phyloP scores from a whole-genome alignment of 371 early-diverging fungal species.

The Apophysomyces elegans region DNA sequence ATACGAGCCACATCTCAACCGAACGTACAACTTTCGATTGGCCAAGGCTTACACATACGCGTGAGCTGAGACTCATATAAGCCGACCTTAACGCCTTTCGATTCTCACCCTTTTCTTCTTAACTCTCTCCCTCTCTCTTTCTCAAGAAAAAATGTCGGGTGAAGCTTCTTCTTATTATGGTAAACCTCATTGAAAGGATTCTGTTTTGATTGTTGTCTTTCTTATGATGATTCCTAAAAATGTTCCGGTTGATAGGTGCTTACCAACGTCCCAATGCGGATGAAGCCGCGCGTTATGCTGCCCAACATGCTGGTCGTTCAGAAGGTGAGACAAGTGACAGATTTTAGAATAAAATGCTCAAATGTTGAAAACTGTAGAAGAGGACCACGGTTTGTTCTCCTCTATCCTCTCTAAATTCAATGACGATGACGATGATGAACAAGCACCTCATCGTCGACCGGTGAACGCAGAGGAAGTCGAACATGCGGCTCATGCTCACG shows the following conservation, averaged over 20 bases:
- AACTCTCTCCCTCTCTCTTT: background rate
- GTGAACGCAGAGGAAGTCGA: constrained; percentile 37
- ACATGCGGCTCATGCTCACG: constrained; percentile 35
- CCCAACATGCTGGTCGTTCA: constrained; percentile 34
- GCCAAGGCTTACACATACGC: background rate
- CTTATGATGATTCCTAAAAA: background rate
- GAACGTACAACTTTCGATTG: constrained; percentile 5
- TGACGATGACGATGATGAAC: constrained; percentile 30
- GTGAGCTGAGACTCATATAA: constrained; percentile 5
- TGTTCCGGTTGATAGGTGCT: background rate
- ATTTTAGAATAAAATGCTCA: constrained; percentile 1
- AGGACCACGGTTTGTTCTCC: constrained; percentile 36
- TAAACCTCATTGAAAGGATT: background rate
- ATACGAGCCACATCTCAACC: background rate
- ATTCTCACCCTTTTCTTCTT: background rate
- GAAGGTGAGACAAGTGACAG: constrained; percentile 24
- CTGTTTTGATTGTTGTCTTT: background rate
- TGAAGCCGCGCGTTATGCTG: constrained; percentile 36
- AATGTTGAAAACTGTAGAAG: background rate
- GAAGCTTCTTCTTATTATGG: constrained; percentile 29
- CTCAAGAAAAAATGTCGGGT: constrained; percentile 18
- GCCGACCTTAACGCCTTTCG: background rate
- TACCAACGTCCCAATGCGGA: constrained; percentile 29
- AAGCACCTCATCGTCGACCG: constrained; percentile 31
- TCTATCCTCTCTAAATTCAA: constrained; percentile 31